Percentiles rank a stretch among this genome's conserved stretches.
phyloP scores from a whole-genome alignment of 2,329 filamentous ascomycete species.

The Aspergillus sp. region DNA sequence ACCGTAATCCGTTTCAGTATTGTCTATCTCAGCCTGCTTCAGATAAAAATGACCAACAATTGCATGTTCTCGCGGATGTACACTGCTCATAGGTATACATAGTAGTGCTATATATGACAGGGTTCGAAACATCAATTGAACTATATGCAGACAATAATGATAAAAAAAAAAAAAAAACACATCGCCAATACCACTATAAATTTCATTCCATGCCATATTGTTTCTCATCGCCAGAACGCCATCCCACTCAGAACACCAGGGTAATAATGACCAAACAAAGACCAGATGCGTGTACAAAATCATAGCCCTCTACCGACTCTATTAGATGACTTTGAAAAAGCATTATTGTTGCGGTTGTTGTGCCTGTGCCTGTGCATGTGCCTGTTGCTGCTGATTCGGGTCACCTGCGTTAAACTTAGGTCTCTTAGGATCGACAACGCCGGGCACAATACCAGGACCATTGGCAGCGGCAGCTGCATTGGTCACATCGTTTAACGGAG shows the following conservation, averaged over 20 bases:
- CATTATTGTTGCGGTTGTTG: not conserved
- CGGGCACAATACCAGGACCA: conserved; percentile 17
- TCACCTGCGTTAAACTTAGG: conserved; percentile 18
- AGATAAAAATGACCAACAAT: not conserved
- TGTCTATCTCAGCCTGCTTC: not conserved
- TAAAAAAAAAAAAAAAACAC: not conserved
- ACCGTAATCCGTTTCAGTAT: too few species aligned
- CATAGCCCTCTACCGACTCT: not conserved
- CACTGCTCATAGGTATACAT: not conserved
- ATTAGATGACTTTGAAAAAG: not conserved
- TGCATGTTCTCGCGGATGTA: not conserved
- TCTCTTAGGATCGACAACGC: conserved; percentile 27
- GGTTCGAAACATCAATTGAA: not conserved
- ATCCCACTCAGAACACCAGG: not conserved
- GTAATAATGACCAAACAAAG: not conserved
- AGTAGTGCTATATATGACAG: not conserved
- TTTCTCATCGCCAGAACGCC: not conserved
- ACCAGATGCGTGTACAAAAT: not conserved
- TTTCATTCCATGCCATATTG: not conserved
- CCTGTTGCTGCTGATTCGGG: conserved; percentile 7
- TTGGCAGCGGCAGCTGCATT: conserved; percentile 25
- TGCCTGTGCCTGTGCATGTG: conserved; percentile 8
- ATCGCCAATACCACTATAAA: not conserved
- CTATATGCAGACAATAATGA: not conserved
- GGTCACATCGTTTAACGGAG: conserved; percentile 40